phyloP scores from a whole-genome alignment of 345 rosid species.

The Excoecaria agallocha region DNA sequence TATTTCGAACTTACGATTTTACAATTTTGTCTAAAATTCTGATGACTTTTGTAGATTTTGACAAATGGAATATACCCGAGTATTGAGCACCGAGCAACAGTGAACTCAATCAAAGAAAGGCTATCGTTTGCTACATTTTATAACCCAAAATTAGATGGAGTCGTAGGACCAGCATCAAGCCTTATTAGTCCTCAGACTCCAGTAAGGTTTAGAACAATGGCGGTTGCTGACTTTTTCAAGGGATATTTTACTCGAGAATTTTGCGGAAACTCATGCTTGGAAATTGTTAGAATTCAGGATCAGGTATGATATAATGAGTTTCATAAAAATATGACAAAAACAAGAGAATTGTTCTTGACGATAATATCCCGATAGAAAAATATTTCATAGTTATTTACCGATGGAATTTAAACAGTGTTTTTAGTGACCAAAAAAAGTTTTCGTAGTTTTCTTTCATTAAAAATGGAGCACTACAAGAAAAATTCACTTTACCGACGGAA shows the following conservation, averaged over 20 bases:
- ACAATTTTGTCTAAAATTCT: background rate
- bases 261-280: slow-evolving; percentile 18
- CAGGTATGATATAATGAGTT: no score
- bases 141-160: slow-evolving; percentile 7
- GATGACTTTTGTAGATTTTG: background rate
- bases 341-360: no score
- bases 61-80: slow-evolving; percentile 17
- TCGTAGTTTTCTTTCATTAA: no score
- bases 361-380: no score
- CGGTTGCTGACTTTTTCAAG: slow-evolving; percentile 4
- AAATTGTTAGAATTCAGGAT: slow-evolving; percentile 6
- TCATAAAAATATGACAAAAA: no score
- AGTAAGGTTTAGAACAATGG: slow-evolving; percentile 6
- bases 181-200: slow-evolving; percentile 12
- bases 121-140: slow-evolving; percentile 8
- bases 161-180: slow-evolving; percentile 18
- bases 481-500: no score
- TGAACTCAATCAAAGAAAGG: slow-evolving; percentile 14
- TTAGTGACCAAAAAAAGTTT: no score
- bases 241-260: slow-evolving; percentile 8
- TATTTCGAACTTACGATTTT: no score
- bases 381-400: no score
- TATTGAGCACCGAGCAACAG: slow-evolving; percentile 17
- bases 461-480: no score
- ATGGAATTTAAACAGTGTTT: no score